Conservation (phyloP, 768 basidiomycete genomes). For the Hericium erinaceus region DNA sequence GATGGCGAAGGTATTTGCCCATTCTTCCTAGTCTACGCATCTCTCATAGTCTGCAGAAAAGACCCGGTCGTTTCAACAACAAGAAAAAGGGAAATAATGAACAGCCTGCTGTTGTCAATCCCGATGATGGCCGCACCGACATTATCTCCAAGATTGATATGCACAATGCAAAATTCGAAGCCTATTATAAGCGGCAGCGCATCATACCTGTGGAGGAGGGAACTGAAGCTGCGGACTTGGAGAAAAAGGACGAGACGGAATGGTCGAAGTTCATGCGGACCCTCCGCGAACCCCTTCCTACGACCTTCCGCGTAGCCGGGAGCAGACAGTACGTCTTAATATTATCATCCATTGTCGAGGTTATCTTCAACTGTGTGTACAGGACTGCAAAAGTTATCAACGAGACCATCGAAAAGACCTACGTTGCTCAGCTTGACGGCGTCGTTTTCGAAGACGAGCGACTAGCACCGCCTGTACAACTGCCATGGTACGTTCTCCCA, state of each 20-base stretch:
- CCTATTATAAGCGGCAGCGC: constrained; percentile 66
- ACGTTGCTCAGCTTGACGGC: constrained; percentile 68
- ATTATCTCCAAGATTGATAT: constrained; percentile 53
- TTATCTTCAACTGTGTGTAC: constrained; percentile 4
- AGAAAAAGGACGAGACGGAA: constrained; percentile 37
- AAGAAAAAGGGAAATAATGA: not conserved
- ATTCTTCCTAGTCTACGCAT: too few relatives aligned
- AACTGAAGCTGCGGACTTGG: constrained; percentile 21
- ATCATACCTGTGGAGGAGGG: constrained; percentile 35
- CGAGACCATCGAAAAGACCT: constrained; percentile 61
- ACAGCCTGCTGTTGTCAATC: not conserved
- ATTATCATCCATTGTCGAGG: constrained; percentile 8
- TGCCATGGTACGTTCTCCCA: constrained; percentile 59
- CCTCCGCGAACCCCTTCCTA: constrained; percentile 70
- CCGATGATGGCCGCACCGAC: constrained; percentile 35
- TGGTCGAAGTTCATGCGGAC: constrained; percentile 66
- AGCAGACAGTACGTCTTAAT: constrained; percentile 56
- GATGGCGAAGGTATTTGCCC: too few relatives aligned
- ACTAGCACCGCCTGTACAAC: constrained; percentile 71
- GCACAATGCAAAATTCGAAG: constrained; percentile 57
- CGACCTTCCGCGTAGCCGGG: constrained; percentile 89
- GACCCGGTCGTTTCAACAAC: not conserved
- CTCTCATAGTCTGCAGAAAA: too few relatives aligned
- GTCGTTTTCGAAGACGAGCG: constrained; percentile 68
- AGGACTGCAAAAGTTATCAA: constrained; percentile 72